These are phyloP conservation scores for Pyrrhoderma noxium DNA, from an alignment of 1,284 basidiomycete genomes.

Conservation along the genomic window DNA sequence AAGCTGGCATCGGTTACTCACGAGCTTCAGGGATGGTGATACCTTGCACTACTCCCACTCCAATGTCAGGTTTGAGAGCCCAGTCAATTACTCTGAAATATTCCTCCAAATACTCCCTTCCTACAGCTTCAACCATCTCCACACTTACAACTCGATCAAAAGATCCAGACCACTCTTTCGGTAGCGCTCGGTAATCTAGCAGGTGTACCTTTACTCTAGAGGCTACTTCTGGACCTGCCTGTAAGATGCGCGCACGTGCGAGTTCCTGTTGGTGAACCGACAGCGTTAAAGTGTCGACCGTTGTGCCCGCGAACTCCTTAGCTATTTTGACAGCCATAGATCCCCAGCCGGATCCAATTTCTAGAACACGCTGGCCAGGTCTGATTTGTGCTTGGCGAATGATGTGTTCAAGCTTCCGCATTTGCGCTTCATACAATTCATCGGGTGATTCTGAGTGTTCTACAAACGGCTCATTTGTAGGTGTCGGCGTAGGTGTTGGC, in stretches of 20 bases:
- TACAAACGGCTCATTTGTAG: slow-evolving; percentile 1
- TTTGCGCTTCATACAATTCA: slow-evolving; percentile 59
- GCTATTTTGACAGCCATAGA: slow-evolving; percentile 64
- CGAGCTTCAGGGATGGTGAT: slow-evolving; percentile 77
- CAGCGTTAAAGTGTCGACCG: slow-evolving; percentile 70
- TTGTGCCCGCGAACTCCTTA: slow-evolving; percentile 44
- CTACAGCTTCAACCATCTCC: slow-evolving; percentile 80
- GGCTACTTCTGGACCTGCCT: slow-evolving; percentile 2
- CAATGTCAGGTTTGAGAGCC: slow-evolving; percentile 56
- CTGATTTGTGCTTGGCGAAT: slow-evolving; percentile 44
- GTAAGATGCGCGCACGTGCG: slow-evolving; percentile 55
- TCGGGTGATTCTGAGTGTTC: slow-evolving; percentile 30
- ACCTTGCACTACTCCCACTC: slow-evolving; percentile 67
- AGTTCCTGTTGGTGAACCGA: slow-evolving; percentile 63
- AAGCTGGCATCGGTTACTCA: slow-evolving; percentile 27
- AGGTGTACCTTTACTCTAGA: slow-evolving; percentile 56
- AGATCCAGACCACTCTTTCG: slow-evolving; percentile 49
- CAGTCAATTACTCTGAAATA: slow-evolving; percentile 68
- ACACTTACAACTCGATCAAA: slow-evolving; percentile 73
- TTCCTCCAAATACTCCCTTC: slow-evolving; percentile 53
- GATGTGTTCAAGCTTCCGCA: slow-evolving; percentile 54
- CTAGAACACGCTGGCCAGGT: slow-evolving; percentile 59
- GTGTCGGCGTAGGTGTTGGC: slow-evolving; percentile 10
- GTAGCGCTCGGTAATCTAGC: slow-evolving; percentile 69
- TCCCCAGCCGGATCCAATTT: slow-evolving; percentile 82